Conservation (phyloP, 371 early-diverging fungal species). For the Amoeboaphelidium occidentale region DNA sequence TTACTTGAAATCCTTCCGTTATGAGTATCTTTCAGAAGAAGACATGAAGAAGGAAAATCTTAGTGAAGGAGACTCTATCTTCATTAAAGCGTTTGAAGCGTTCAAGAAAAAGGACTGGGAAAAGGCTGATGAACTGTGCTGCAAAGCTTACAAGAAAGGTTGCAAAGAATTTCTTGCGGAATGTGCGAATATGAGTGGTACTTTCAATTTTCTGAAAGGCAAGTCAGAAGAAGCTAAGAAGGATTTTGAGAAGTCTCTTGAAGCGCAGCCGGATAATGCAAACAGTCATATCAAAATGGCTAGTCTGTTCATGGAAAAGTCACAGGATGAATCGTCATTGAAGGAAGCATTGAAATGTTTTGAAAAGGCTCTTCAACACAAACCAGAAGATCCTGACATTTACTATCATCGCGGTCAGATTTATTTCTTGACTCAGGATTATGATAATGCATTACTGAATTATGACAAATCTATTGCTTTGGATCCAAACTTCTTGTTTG, state of each 20-base stretch:
- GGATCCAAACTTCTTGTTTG: not conserved
- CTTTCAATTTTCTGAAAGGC: slow-evolving; percentile 66
- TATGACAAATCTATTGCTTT: not conserved
- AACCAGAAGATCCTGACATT: slow-evolving; percentile 41
- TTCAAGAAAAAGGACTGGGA: slow-evolving; percentile 36
- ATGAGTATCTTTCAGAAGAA: slow-evolving; percentile 7
- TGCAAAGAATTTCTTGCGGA: too few relatives aligned
- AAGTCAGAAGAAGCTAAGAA: slow-evolving; percentile 36
- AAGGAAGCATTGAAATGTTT: not conserved
- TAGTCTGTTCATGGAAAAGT: slow-evolving; percentile 57
- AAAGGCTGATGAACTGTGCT: slow-evolving; percentile 27
- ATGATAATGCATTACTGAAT: not conserved
- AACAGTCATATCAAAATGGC: slow-evolving; percentile 37
- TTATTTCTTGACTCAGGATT: not conserved
- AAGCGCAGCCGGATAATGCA: slow-evolving; percentile 32
- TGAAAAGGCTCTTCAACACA: slow-evolving; percentile 27
- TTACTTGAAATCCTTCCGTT: slow-evolving; percentile 66
- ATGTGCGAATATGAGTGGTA: slow-evolving; percentile 41
- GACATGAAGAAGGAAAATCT: too few relatives aligned
- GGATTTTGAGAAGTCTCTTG: slow-evolving; percentile 52
- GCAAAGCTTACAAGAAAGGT: not conserved
- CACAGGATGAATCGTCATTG: not conserved
- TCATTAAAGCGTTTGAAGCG: too few relatives aligned
- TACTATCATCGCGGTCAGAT: slow-evolving; percentile 35
- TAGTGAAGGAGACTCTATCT: too few relatives aligned